Conservation (phyloP, 768 basidiomycete species). For the Lentinula edodes region DNA sequence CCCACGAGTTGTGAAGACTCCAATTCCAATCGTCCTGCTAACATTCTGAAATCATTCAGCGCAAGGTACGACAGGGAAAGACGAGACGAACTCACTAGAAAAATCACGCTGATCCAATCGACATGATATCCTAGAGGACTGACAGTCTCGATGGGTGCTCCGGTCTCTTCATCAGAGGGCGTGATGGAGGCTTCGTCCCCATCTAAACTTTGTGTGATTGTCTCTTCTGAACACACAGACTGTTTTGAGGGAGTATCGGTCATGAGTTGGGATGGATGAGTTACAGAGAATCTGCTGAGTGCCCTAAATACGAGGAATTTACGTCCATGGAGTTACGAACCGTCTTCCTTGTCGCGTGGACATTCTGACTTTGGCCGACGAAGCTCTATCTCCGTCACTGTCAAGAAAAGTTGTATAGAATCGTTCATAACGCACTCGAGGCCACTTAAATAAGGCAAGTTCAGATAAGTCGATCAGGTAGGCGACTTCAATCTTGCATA, state of each 20-base stretch:
- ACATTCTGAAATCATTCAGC: conserved; percentile 19
- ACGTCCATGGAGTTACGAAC: not conserved
- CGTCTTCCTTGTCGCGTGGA: not conserved
- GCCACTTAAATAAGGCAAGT: no score
- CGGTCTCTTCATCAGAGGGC: conserved; percentile 3
- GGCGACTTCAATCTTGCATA: not conserved
- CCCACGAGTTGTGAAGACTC: conserved; percentile 27
- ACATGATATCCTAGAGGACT: conserved; percentile 32
- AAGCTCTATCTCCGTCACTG: not conserved
- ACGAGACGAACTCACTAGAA: conserved; percentile 13
- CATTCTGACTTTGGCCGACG: not conserved
- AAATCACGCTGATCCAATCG: conserved; percentile 21
- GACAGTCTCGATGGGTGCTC: conserved; percentile 25
- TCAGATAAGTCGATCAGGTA: not conserved
- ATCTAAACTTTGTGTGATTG: not conserved
- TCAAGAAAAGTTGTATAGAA: not conserved
- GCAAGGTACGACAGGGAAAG: not conserved
- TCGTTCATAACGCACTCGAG: not conserved
- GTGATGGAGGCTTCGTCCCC: not conserved
- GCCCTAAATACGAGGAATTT: not conserved
- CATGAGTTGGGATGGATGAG: not conserved
- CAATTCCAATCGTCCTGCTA: conserved; percentile 34
- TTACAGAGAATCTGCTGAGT: not conserved
- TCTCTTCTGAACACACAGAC: not conserved
- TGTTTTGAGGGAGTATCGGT: not conserved